A percentile compares a stretch with the other conserved stretches of the same genome.
These are phyloP conservation scores for Phoma sp. DNA, from an alignment of 2,329 filamentous ascomycete genomes.

Conservation along the genomic window DNA sequence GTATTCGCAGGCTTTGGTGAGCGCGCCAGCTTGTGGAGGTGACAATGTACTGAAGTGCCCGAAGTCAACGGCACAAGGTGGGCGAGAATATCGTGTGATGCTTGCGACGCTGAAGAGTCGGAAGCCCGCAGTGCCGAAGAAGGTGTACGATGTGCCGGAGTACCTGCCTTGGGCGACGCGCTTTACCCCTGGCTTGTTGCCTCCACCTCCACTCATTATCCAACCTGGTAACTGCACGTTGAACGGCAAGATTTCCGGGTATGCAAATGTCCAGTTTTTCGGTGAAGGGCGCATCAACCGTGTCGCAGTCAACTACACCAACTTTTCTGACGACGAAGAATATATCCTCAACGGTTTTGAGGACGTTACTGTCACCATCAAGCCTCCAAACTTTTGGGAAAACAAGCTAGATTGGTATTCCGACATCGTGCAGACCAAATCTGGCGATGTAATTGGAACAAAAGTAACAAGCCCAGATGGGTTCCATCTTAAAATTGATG, in stretches of 20 bases:
- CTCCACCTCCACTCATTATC: not conserved
- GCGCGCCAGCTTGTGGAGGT: conserved; percentile 54
- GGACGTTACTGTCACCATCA: conserved; percentile 36
- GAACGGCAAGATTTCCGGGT: conserved; percentile 17
- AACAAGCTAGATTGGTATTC: conserved; percentile 51
- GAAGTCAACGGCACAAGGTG: conserved; percentile 50
- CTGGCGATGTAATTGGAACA: conserved; percentile 36
- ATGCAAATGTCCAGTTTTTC: conserved; percentile 28
- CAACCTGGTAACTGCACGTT: conserved; percentile 21
- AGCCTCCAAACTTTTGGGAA: conserved; percentile 18
- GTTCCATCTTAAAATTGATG: conserved; percentile 52
- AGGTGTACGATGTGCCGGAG: conserved; percentile 38
- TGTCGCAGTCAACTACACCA: conserved; percentile 46
- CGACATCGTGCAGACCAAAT: conserved; percentile 43
- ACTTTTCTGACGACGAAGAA: conserved; percentile 49
- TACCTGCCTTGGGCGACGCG: conserved; percentile 47
- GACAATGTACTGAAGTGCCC: conserved; percentile 54
- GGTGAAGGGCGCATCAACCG: conserved; percentile 20
- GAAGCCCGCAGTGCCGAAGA: conserved; percentile 26
- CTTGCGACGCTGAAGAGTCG: conserved; percentile 50
- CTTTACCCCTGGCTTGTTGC: conserved; percentile 32
- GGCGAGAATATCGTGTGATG: conserved; percentile 53
- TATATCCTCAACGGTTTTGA: conserved; percentile 48
- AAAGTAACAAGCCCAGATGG: conserved; percentile 52
- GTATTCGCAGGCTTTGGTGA: conserved; percentile 53